Evolutionary conservation across 306 rosid species (phyloP), one percentile per base, ranked within the genome.

Genomic region (Sindora glabra): DNA sequence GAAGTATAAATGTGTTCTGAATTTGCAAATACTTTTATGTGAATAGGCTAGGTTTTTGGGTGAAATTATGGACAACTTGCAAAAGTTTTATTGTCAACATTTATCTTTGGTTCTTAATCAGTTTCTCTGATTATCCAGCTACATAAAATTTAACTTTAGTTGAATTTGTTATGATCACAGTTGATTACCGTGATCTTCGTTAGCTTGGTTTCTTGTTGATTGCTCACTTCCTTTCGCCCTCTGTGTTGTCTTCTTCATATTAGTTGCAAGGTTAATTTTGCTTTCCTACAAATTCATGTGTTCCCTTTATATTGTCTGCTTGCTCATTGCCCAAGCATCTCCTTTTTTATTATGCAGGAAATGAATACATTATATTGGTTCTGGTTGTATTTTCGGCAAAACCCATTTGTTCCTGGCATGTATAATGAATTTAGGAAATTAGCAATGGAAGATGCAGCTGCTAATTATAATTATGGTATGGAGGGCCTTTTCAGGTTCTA

Each of bases 401-500:
- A 80, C 77, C 13, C 74, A 86, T 92, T 92, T 72, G 80, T 75
- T 53, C 73, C 69, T 62, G 80, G 90, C 7, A 92, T 92, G 97
- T 89, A 92, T 52, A 64, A 84, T 2, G 95, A 92, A 62, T 92
- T 92, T 68, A 83, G 67, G 76, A 92, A 84, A 71, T 76, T 78
- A 64, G 99, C 99, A 13, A 71, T 65, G 67, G 99, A 92, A 72
- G 99, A 92, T 65, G 94, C 97, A 29, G 81, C 84, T 67, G 86
- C 95, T 12, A 84, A 81, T 75, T 92, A 92, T 79, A 71, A 86
- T 76, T 92, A 92, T 73, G 99, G 99, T 47, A 72, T 92, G 5
- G 97, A 92, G 76, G 89, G 99, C 80, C 97, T 92, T 67, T 92
- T 89, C 84, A 84, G 99, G 79, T 84, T 92, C 73, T 92, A 81